phyloP scores from a whole-genome alignment of 495 filamentous ascomycete genomes.

The Sporormia fimetaria region DNA sequence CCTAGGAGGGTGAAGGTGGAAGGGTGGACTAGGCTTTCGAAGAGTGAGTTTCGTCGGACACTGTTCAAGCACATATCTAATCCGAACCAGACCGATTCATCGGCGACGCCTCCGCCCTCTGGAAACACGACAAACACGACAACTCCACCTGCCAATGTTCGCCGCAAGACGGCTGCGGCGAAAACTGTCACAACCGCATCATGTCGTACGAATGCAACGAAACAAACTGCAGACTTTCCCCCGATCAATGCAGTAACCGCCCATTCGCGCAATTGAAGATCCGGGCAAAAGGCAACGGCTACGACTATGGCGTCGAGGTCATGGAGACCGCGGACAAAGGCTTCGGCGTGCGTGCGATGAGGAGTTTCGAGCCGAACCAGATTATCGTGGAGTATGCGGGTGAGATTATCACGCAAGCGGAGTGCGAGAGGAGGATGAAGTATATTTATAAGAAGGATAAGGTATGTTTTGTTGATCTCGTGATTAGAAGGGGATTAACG shows the following conservation, averaged over 20 bases:
- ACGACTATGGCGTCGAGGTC: slow-evolving; percentile 85
- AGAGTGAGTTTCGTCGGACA: slow-evolving; percentile 48
- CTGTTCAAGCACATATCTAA: not conserved
- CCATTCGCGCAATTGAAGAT: slow-evolving; percentile 70
- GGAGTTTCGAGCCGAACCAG: slow-evolving; percentile 76
- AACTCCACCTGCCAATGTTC: slow-evolving; percentile 73
- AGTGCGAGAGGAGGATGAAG: slow-evolving; percentile 87
- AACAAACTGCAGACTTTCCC: slow-evolving; percentile 69
- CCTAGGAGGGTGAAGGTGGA: slow-evolving; percentile 80
- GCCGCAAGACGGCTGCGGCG: slow-evolving; percentile 67
- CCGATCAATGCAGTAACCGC: slow-evolving; percentile 66
- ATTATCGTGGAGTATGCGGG: slow-evolving; percentile 98
- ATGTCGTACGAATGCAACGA: slow-evolving; percentile 97
- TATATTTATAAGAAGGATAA: slow-evolving; percentile 84
- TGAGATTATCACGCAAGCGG: slow-evolving; percentile 88
- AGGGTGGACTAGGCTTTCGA: slow-evolving; percentile 80
- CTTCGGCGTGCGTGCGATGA: slow-evolving; percentile 81
- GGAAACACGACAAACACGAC: slow-evolving; percentile 69
- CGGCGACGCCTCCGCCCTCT: slow-evolving; percentile 72
- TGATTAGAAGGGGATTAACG: slow-evolving; percentile 7
- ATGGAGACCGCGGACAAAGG: slow-evolving; percentile 81
- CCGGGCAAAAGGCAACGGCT: slow-evolving; percentile 56
- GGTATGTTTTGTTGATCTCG: slow-evolving; percentile 40
- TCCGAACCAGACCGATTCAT: slow-evolving; percentile 66
- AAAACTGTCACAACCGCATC: slow-evolving; percentile 82